Base-by-base conservation (phyloP, 306 rosid species). In the Pterocarpus macrocarpus region DNA sequence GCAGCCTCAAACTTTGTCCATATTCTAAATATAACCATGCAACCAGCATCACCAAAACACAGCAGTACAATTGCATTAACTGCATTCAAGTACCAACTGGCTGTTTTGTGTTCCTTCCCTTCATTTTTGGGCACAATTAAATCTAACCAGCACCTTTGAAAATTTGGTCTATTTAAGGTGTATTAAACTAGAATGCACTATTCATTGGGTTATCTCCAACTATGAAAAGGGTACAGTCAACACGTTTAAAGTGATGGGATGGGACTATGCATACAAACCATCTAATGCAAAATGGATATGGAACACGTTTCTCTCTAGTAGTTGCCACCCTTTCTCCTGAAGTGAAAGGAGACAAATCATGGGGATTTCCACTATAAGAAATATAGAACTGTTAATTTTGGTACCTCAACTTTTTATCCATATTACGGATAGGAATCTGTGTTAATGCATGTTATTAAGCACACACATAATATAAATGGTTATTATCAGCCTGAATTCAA, bases 1-100 rank as follows among this genome's bases (percentile, higher is more conserved):
- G 53, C 71, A 81, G 47, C 90, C 77, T 70, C 79, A 38, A 39
- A 71, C 17, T 10, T 71, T 22, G 57, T 75, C 57, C 38, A 28
- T n/a, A 36, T 68, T 16, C 38, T 33, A 2, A 33, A 22, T 15
- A 67, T 13, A 45, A 53, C 28, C 59, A 53, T 5, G 2, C 30
- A 13, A 33, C 16, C 28, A 33, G 70, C 13, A 4, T 69, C n/a
- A 3, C 41, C 45, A 64, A 1, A 9, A 62, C 49, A 0, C 64
- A 36, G 34, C 67, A 50, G 43, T 44, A 15, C 45, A 66, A 58
- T 64, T 59, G 34, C 78, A 73, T 47, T 49, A 70, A 28, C 61
- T 14, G 28, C 75, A 14, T 50, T 71, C 44, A 4, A 62, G 36
- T 36, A 47, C 62, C 61, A 47, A 36, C 61, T 32, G 39, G 35